These are phyloP conservation scores for Trametes versicolor DNA, from an alignment of 1,284 basidiomycete species.

Conservation along the genomic window DNA sequence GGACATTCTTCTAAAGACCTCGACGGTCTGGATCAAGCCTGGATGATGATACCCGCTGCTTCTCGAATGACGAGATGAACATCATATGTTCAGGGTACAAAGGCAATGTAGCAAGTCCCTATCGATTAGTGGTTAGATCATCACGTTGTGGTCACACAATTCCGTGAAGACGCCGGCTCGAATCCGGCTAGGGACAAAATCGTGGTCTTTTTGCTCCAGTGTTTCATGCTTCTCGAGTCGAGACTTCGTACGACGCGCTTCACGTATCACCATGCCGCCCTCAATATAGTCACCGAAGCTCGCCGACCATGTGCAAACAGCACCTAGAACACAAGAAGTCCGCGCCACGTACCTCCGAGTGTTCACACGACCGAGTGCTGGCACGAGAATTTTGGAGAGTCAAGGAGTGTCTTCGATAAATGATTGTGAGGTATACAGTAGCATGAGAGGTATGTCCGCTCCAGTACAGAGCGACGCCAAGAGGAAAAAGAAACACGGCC, in stretches of 20 bases:
- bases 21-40: background rate
- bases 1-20: background rate
- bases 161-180: slow-evolving; percentile 40
- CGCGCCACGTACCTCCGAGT: background rate
- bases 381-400: background rate
- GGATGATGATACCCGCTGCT: background rate
- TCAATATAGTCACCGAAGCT: no score
- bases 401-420: slow-evolving; percentile 32
- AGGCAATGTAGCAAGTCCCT: slow-evolving; percentile 26
- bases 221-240: background rate
- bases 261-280: background rate
- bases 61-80: background rate
- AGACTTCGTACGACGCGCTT: background rate
- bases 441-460: slow-evolving; percentile 15
- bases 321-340: no score
- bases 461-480: slow-evolving; percentile 13
- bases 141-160: slow-evolving; percentile 38
- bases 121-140: slow-evolving; percentile 41
- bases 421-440: slow-evolving; percentile 34
- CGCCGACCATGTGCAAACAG: no score
- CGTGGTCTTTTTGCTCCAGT: background rate
- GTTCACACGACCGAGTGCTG: background rate
- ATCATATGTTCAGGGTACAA: background rate
- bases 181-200: slow-evolving; percentile 37
- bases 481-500: background rate